phyloP scores from a whole-genome alignment of 352 stramenopile species.

The Phytopythium litorale region DNA sequence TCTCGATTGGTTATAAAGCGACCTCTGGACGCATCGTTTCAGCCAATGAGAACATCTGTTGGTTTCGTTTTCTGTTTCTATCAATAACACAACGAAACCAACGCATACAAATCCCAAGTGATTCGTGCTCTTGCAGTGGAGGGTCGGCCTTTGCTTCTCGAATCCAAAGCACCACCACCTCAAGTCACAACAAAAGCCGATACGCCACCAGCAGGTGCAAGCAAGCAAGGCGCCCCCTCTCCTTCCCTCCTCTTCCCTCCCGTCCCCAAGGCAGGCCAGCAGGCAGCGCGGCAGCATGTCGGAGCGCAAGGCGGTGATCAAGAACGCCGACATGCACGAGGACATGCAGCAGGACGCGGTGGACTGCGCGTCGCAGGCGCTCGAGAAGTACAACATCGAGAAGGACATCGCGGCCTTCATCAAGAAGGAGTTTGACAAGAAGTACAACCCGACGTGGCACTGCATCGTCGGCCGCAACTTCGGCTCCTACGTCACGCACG shows the following conservation, averaged over 20 bases:
- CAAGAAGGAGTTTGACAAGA: slow-evolving; percentile 93
- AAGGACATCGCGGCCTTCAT: slow-evolving; percentile 94
- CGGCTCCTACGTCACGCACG: slow-evolving; percentile 92
- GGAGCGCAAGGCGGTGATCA: slow-evolving; percentile 99
- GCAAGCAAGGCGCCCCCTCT: neutral
- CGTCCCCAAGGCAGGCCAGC: neutral
- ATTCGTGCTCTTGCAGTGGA: too few relatives aligned
- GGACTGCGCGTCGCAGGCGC: slow-evolving; percentile 96
- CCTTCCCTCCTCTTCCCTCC: too few relatives aligned
- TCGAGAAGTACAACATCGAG: slow-evolving; percentile 99
- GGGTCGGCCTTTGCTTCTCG: neutral
- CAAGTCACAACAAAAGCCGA: too few relatives aligned
- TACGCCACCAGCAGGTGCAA: neutral
- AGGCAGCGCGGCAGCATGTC: slow-evolving; percentile 48
- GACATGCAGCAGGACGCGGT: slow-evolving; percentile 99
- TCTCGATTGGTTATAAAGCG: too few relatives aligned
- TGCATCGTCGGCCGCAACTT: slow-evolving; percentile 95
- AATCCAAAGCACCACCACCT: neutral
- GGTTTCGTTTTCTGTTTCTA: neutral
- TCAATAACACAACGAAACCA: neutral
- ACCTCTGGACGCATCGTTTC: too few relatives aligned
- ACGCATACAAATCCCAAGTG: too few relatives aligned
- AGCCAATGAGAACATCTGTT: too few relatives aligned
- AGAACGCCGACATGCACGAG: slow-evolving; percentile 99
- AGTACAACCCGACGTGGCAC: slow-evolving; percentile 93